Base-by-base conservation (phyloP, 345 rosid genomes). In the Conringia planisiliqua region DNA sequence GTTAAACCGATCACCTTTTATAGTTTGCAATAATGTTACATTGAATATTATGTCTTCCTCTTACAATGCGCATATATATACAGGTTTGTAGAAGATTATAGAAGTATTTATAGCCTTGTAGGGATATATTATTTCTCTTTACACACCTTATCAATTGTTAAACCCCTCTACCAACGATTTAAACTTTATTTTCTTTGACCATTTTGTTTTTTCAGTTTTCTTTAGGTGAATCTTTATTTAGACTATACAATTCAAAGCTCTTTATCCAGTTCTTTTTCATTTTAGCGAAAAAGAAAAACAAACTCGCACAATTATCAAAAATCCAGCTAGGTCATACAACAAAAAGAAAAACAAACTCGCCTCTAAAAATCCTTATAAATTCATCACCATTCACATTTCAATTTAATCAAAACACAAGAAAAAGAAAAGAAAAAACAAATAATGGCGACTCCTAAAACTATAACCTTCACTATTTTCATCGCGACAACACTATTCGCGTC, bases 401-500 rank as follows among this genome's bases (percentile, higher is more conserved):
- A 48, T 11, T 35, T 0, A 38, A 27, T 33, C 38, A 43, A 65
- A 46, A 35, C 22, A 74, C 65, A 33, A 35, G 2, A 7, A 12
- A 52, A 51, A 72, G 22, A 24, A 24, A 36, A 12, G 24, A 1
- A 1, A 9, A 40, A 54, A 22, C 24, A 20, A 13, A 73, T 11
- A 14, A 67, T 60, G 79, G 13, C 16, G 3, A 40, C 58, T 38
- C 39, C 29, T 67, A 59, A 75, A 59, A 48, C 73, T 68, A 48
- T 48, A 48, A 1, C 44, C 3, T 50, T 67, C 10, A 10, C n/a
- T 30, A n/a, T 75, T 14, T 60, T 68, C 29, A 16, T 52, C 30
- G 36, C 24, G 30, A 36, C 73, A 75, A 68, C 79, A 75, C 18
- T 68, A 50, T 5, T 51, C 2, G 56, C 69, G 20, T 60, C 32